Base-by-base conservation (phyloP, 2,329 filamentous ascomycete genomes). In the Phialophora verrucosa region DNA sequence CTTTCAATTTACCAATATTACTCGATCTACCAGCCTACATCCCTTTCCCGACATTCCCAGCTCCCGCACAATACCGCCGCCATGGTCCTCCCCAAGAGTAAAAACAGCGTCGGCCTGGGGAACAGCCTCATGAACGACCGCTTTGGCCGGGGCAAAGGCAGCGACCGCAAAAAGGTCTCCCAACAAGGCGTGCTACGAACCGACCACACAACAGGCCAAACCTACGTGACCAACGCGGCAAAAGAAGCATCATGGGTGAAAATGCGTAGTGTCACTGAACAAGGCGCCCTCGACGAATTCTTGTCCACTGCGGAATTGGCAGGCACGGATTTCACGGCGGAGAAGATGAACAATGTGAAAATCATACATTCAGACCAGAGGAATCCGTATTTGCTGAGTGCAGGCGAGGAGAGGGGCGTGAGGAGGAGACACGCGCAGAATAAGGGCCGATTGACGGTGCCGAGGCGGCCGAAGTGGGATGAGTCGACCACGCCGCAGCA, bases 71-170 rank as follows among this genome's bases (percentile, higher is more conserved):
- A 35, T 32, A 31, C 50, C 68, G 71, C 68, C 78, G 83, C 72
- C 50, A 91, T 91, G 89, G 88, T 89, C 74, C 81, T 91, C 75
- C 88, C 95, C 79, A 99, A 98, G 83, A 97, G 93, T 72, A 98
- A 97, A 80, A 96, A 93, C 81, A 86, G 89, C 75, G 92, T 97
- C 75, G 95, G 95, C 78, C 88, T 99, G 82, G 95, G 95, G 78
- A 97, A 97, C 83, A 89, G 91, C 82, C 87, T 99, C 77, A 99
- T 99, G 95, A 98, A 98, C 78, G 95, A 98, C 82, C 91, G 94
- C 65, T 97, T 98, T 79, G 92, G 93, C 76, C 96, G 95, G 81
- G 91, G 92, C 75, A 97, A 96, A 80, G 91, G 92, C 71, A 78
- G 85, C 59, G 91, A 93, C 78, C 89, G 93, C 78, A 94, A 92